These are phyloP conservation scores for Radiomyces spectabilis DNA, from an alignment of 192 early-diverging fungal genomes.

Conservation along the genomic window DNA sequence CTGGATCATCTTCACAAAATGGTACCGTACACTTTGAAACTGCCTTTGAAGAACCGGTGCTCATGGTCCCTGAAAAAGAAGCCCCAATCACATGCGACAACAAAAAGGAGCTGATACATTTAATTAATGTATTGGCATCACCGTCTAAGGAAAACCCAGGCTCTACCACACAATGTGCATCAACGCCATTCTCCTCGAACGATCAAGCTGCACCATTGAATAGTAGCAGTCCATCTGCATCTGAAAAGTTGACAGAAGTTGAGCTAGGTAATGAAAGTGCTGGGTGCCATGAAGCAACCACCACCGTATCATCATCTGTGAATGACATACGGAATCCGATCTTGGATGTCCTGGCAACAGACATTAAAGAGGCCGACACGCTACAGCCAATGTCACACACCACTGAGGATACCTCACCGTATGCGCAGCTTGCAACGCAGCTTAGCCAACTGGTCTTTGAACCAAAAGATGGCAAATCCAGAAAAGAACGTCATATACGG, in stretches of 20 bases:
- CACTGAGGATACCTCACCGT: slow-evolving; percentile 5
- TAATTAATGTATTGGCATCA: slow-evolving; percentile 13
- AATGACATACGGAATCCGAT: not conserved
- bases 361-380: not conserved
- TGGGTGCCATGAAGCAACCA: not conserved
- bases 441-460: slow-evolving; percentile 1
- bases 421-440: slow-evolving; percentile 1
- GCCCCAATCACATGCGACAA: not conserved
- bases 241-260: not conserved
- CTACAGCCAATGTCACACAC: not conserved
- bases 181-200: not conserved
- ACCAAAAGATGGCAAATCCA: not conserved
- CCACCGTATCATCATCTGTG: no score
- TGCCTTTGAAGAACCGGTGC: not conserved
- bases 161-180: not conserved
- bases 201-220: not conserved
- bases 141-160: not conserved
- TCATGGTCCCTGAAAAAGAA: not conserved
- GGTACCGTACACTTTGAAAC: no score
- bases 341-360: not conserved
- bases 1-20: not conserved
- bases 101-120: slow-evolving; percentile 9
- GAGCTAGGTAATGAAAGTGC: not conserved
- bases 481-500: not conserved
- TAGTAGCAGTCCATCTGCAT: not conserved